Evolutionary conservation across 73 alveolate genomes (phyloP).

Genomic region (Stentor roeselii): DNA sequence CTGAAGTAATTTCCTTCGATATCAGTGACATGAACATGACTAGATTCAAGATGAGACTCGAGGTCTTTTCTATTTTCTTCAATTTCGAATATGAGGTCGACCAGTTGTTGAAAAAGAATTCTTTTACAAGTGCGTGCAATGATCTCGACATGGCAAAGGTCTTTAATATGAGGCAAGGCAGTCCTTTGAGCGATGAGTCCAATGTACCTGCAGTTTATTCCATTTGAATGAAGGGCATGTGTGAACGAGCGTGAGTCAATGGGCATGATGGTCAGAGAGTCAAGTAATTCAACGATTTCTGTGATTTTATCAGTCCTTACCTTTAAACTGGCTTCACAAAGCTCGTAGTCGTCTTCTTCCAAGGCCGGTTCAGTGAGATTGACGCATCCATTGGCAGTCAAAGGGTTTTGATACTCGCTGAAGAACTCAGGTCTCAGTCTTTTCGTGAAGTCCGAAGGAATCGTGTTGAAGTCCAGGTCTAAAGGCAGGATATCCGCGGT

Average conservation of each 20-base stretch:
- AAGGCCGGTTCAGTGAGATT: slow-evolving; percentile 16
- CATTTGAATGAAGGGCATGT: slow-evolving; percentile 77
- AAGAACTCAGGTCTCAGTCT: slow-evolving; percentile 61
- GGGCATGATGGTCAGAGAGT: slow-evolving; percentile 73
- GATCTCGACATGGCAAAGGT: slow-evolving; percentile 81
- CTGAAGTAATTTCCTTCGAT: neutral
- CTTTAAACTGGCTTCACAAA: slow-evolving; percentile 50
- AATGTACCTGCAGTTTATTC: slow-evolving; percentile 79
- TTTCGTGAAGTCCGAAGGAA: slow-evolving; percentile 21
- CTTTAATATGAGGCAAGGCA: slow-evolving; percentile 76
- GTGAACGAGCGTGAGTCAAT: slow-evolving; percentile 71
- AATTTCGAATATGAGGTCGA: slow-evolving; percentile 18
- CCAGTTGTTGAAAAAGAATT: slow-evolving; percentile 39
- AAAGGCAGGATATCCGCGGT: slow-evolving; percentile 53
- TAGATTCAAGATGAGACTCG: neutral
- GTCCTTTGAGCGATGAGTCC: slow-evolving; percentile 76
- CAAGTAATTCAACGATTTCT: slow-evolving; percentile 49
- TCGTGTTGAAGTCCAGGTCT: slow-evolving; percentile 48
- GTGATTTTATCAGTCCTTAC: slow-evolving; percentile 42
- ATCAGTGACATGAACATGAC: neutral
- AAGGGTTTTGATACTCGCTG: slow-evolving; percentile 51
- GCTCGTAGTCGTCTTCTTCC: slow-evolving; percentile 45
- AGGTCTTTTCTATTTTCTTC: slow-evolving; percentile 6
- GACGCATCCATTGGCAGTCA: slow-evolving; percentile 58
- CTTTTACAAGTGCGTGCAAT: slow-evolving; percentile 79